Base-by-base conservation (phyloP, 805 yeast genomes). In the Alloascoidea africana region DNA sequence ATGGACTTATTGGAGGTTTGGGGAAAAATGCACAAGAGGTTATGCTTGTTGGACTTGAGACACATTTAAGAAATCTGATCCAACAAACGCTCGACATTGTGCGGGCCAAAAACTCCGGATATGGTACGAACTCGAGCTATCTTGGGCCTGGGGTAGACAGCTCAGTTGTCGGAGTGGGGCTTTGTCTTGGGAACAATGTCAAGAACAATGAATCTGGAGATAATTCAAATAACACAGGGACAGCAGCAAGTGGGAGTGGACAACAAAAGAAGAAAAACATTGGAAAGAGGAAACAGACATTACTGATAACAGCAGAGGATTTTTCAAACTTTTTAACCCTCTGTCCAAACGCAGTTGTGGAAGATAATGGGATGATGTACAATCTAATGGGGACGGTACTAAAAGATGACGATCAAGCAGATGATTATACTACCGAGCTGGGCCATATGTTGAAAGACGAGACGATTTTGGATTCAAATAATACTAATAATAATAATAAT, bases 1-100 rank as follows among this genome's bases (percentile, higher is more conserved):
- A 85, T 52, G 98, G 98, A 0, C 60, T 91, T 5, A 66, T 86
- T 0, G 94, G 94, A 1, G 73, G 76, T 13, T 65, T 89, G n/a
- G 76, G 74, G 34, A 68, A 76, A n/a, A 76, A 74, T 15, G 82
- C 80, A 4, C 70, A 82, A n/a, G 94, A 86, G 39, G 60, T 91
- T 14, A 53, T 87, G 44, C 61, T 76, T 16, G 55, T 81, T n/a
- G 96, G 96, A 0, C 60, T 91, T 33, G 96, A 89, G 50, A 64
- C 70, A 23, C 89, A 86, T 56, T 56, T 91, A 44, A 81, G 78
- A 47, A 71, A 73, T 41, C 61, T 87, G 6, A 57, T 89, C 4
- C 91, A 84, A 48, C 70, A 73, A 44, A 73, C 85, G 2, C 68
- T 84, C 34, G 93, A 82, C 49, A 68, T 76, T 2, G 79, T 78